Evolutionary conservation across 129 eudicot species (phyloP).

Genomic region (Centaurea solstitialis): DNA sequence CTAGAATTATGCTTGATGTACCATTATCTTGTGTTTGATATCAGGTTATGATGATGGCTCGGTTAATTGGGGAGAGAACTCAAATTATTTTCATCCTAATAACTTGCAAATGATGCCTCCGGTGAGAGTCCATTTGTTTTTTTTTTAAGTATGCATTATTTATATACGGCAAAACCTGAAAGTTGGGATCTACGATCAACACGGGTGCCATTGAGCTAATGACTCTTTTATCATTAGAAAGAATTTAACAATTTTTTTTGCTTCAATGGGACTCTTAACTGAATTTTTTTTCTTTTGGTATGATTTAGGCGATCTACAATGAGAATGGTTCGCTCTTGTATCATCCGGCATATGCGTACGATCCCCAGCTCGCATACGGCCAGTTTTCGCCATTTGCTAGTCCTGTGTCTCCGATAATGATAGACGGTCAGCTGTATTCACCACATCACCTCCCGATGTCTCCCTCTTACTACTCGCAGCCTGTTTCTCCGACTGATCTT

Average conservation of each 20-base stretch:
- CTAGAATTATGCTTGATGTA: neutral
- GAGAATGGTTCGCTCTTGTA: conserved; percentile 58
- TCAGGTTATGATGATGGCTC: conserved; percentile 72
- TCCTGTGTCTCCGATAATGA: conserved; percentile 67
- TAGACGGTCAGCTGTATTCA: conserved; percentile 79
- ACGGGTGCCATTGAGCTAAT: no score
- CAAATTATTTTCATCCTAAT: conserved; percentile 63
- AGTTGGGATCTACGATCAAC: no score
- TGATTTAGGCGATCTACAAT: conserved; percentile 64
- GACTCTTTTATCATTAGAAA: neutral
- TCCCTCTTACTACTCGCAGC: conserved; percentile 62
- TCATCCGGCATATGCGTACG: conserved; percentile 72
- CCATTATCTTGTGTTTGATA: conserved; percentile 10
- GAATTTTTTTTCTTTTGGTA: neutral
- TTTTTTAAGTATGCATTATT: neutral
- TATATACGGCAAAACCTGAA: neutral
- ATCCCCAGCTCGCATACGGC: conserved; percentile 69
- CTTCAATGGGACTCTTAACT: neutral
- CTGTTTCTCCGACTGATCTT: conserved; percentile 61
- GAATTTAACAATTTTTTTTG: neutral
- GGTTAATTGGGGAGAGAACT: conserved; percentile 66
- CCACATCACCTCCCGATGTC: conserved; percentile 67
- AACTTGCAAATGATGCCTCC: conserved; percentile 71
- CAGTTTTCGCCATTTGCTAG: conserved; percentile 76
- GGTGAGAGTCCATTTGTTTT: conserved; percentile 47